Base-by-base conservation (phyloP, 768 basidiomycete genomes). In the Boletus coccyginus region DNA sequence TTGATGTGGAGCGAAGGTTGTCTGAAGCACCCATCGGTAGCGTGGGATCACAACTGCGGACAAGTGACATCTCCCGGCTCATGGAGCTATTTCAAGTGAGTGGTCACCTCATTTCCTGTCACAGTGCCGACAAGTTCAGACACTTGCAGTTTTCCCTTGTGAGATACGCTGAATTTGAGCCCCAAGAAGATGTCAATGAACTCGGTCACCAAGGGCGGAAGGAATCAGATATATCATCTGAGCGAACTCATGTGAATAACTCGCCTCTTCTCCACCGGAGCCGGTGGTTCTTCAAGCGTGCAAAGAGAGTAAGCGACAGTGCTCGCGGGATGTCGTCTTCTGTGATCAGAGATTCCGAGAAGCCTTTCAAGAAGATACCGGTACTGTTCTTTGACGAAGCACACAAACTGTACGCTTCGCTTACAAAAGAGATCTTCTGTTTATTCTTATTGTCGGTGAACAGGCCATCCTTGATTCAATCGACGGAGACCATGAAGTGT, bases 311-410 rank as follows among this genome's bases (percentile, higher is more conserved):
- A 14, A 66, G 63, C 31, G 66, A 68, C 7, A 66, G 65, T n/a
- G 75, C 60, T 69, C 64, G 60, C 17, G 67, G 70, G 50, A 49
- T 66, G 59, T 70, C 70, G n/a, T 73, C 72, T 40, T 65, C 63
- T 29, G 45, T 63, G 51, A 56, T 67, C 50, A 71, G 69, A 52
- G 69, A 69, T 6, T 58, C 66, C 17, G 76, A 71, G 52, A 77
- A 73, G 54, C 73, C 70, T 13, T 42, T 58, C 55, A 93, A 92
- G 77, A 87, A 83, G 72, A 82, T 87, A 66, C 89, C 89, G 1
- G 88, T 89, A 13, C 79, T 93, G 55, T 88, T 93, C 67, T 83
- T 94, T 57, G 92, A 94, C 59, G 92, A 94, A 68, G 89, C 90
- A 2, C 92, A 94, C 66, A 90, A 87, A 69, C 72, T 92, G 86